Evolutionary conservation across 2,329 filamentous ascomycete genomes (phyloP), one percentile per base, ranked within the genome.

Genomic region (Orbilia brochopaga): DNA sequence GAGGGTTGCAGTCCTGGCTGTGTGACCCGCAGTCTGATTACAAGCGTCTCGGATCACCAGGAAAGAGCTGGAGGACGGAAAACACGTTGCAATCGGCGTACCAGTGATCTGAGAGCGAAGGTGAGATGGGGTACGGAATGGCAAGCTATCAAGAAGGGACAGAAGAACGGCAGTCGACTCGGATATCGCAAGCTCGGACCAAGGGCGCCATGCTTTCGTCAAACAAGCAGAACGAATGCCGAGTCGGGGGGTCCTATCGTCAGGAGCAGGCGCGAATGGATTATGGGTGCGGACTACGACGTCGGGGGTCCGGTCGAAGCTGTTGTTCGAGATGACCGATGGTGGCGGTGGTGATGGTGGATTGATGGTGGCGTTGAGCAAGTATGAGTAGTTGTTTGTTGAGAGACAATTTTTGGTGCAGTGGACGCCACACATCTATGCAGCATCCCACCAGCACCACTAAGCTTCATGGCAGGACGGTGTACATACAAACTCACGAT

Each of bases 131-230:
- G 66, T 23, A 35, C 59, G 17, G 54, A 50, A 60, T 46, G 54
- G 23, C 37, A 15, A 15, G 51, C n/a, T 70, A 70, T 70, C 66
- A 70, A 42, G 66, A 70, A 52, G 60, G 37, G 51, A 63, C 66
- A 70, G 64, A 35, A 37, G 66, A 70, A 70, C 46, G 42, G 59
- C 59, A 70, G 59, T 70, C 54, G 63, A 70, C 50, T 64, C 48
- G 60, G 59, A 70, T 70, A 48, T 70, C 66, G 66, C 42, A 63
- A 54, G 66, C 59, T 64, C 59, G 66, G 59, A 64, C 63, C 66
- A 64, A 27, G 59, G 66, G 54, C 66, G 66, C 66, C 66, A 70
- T 70, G 59, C 59, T 70, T 70, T 64, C 66, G 66, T 70, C 51
- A 30, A 59, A 70, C 65, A 52, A 69, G 54, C 27, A 52, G 58